Conservation (phyloP, 2,329 filamentous ascomycete species). For the Colletotrichum noveboracense region DNA sequence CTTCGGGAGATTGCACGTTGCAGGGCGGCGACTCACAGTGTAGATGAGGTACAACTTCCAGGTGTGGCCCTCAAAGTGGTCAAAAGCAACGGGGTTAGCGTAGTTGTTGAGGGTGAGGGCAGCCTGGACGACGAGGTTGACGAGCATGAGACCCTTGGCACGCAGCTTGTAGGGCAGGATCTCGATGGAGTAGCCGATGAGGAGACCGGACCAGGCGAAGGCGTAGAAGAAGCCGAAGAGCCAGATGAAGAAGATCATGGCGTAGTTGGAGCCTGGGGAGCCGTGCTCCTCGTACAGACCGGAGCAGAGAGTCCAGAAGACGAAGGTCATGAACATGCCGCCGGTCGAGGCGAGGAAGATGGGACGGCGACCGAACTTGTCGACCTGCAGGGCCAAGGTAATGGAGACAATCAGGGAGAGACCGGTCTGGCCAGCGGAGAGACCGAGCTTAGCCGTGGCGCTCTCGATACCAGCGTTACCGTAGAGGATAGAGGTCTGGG, state of each 20-base stretch:
- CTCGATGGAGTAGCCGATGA: conserved; percentile 59
- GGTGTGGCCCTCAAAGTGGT: conserved; percentile 45
- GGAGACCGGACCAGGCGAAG: conserved; percentile 61
- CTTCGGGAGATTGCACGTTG: too few relatives aligned
- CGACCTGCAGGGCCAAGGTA: conserved; percentile 56
- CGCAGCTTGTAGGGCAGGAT: conserved; percentile 55
- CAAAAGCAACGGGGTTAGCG: conserved; percentile 60
- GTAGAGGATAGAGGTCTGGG: conserved; percentile 50
- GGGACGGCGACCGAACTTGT: conserved; percentile 59
- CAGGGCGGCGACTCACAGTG: conserved; percentile 42
- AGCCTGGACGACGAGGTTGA: conserved; percentile 61
- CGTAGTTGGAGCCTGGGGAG: conserved; percentile 39
- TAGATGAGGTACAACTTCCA: conserved; percentile 65
- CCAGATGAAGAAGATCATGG: conserved; percentile 49
- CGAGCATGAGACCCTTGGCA: conserved; percentile 59
- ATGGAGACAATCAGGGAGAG: conserved; percentile 59
- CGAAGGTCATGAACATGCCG: conserved; percentile 53
- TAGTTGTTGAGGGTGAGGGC: conserved; percentile 59
- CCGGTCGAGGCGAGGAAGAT: conserved; percentile 54
- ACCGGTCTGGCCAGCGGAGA: conserved; percentile 52
- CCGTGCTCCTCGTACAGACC: conserved; percentile 48
- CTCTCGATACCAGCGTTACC: conserved; percentile 55
- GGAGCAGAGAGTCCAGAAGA: conserved; percentile 54
- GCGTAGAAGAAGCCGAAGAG: conserved; percentile 51
- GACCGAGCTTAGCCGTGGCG: conserved; percentile 47